Base-by-base conservation (phyloP, 331 rosid genomes). In the Arachis monticola region DNA sequence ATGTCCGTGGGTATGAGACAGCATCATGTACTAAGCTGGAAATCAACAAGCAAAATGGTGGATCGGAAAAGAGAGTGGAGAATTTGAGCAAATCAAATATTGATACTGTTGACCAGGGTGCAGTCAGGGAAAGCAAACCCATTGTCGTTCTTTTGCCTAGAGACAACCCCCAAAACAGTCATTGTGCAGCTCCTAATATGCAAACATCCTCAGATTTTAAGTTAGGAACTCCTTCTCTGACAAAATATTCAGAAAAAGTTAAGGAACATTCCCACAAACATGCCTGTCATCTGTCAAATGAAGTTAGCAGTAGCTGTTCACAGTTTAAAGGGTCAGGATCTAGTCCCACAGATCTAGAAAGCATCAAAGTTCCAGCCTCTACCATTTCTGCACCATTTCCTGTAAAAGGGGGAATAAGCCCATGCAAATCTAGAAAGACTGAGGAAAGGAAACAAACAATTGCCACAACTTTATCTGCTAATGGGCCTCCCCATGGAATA, bases 91-190 rank as follows among this genome's bases (percentile, higher is more conserved):
- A 80, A 75, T 80, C 80, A 41, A 72, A 67, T 66, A 72, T 74
- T 69, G 78, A 64, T 62, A 68, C 72, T 52, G 22, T 48, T 75
- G 84, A 74, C 64, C 83, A 61, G 64, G 87, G 14, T 67, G 65
- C 76, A 41, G 61, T 70, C 38, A 79, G 73, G 74, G 85, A 79
- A 80, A 76, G 69, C 75, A 77, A 86, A 80, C 80, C 88, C 11
- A 75, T 72, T 75, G 92, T 89, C 83, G 85, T 88, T 60, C 84
- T 83, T 78, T 56, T 86, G 79, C 91, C 91, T 1, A 73, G 79
- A 65, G 85, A 82, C 74, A 61, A 32, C 42, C 78, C 79, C 64
- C 72, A 69, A 80, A 70, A 60, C 67, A 74, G 59, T 77, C 84
- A 85, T 71, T 55, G 78, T 68, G 80, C 81, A 70, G 85, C 74